Conservation (phyloP, 495 filamentous ascomycete genomes). For the Venustampulla echinocandica region DNA sequence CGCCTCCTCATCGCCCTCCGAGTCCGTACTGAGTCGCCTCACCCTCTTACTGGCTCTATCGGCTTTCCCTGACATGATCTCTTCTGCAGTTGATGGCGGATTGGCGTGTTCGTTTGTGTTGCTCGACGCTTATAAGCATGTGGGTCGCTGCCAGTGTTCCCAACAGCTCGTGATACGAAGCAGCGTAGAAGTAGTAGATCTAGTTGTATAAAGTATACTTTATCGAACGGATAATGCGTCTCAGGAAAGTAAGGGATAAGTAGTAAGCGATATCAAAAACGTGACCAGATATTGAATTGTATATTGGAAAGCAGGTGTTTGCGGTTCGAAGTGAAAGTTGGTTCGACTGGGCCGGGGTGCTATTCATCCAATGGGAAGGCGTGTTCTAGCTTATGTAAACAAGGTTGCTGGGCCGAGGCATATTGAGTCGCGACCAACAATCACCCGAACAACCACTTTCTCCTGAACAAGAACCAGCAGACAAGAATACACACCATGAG, state of each 20-base stretch:
- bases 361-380: background rate
- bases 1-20: slow-evolving; percentile 30
- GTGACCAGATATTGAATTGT: too few relatives aligned
- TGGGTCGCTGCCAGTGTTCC: background rate
- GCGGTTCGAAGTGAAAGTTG: background rate
- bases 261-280: too few relatives aligned
- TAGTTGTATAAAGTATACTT: background rate
- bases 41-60: slow-evolving; percentile 35
- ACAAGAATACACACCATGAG: slow-evolving; percentile 14
- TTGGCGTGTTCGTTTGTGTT: background rate
- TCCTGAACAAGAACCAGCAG: background rate
- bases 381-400: slow-evolving; percentile 5
- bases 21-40: slow-evolving; percentile 36
- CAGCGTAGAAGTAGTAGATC: background rate
- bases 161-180: background rate
- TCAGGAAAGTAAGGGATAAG: too few relatives aligned
- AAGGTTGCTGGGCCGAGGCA: slow-evolving; percentile 10
- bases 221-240: too few relatives aligned
- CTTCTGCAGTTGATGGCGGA: background rate
- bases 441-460: slow-evolving; percentile 1
- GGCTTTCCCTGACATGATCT: slow-evolving; percentile 11
- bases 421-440: slow-evolving; percentile 5
- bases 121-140: background rate
- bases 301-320: background rate
- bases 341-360: background rate